Conservation (phyloP, 345 rosid genomes). For the Arabis alpina region DNA sequence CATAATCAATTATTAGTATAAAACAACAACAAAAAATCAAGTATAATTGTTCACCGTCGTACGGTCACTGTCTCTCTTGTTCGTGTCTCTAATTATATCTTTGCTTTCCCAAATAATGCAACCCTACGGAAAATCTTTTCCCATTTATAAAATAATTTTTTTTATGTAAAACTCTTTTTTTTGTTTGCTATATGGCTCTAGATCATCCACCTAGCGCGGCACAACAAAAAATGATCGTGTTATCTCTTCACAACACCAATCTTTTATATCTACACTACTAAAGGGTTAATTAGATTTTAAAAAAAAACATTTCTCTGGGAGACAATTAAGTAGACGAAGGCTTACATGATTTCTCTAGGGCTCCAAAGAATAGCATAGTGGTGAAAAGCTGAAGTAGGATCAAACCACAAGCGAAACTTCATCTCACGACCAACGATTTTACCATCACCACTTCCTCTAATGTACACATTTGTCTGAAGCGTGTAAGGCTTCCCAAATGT, state of each 20-base stretch:
- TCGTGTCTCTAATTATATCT: slow-evolving; percentile 21
- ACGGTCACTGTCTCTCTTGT: slow-evolving; percentile 39
- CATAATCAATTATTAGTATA: slow-evolving; percentile 13
- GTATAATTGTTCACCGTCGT: slow-evolving; percentile 43
- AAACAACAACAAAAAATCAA: slow-evolving; percentile 12
- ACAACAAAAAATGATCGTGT: slow-evolving; percentile 1
- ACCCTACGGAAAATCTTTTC: slow-evolving; percentile 27
- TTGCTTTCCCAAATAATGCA: slow-evolving; percentile 27
- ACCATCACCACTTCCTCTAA: slow-evolving; percentile 95
- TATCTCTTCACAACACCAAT: slow-evolving; percentile 3
- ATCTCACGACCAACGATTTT: slow-evolving; percentile 89
- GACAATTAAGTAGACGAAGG: slow-evolving; percentile 5
- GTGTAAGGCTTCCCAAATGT: slow-evolving; percentile 93
- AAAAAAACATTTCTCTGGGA: background rate
- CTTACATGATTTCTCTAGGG: slow-evolving; percentile 96
- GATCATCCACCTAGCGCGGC: slow-evolving; percentile 33
- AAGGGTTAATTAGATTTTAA: background rate
- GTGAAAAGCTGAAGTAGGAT: slow-evolving; percentile 82
- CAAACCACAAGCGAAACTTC: slow-evolving; percentile 95
- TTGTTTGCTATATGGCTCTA: slow-evolving; percentile 20
- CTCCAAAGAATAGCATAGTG: slow-evolving; percentile 91
- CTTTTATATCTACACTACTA: background rate
- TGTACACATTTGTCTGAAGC: slow-evolving; percentile 93
- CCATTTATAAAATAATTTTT: slow-evolving; percentile 1
- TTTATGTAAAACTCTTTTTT: background rate